Evolutionary conservation across 495 filamentous ascomycete genomes (phyloP), one percentile per base, ranked within the genome.

Genomic region (Penicillium riverlandense): DNA sequence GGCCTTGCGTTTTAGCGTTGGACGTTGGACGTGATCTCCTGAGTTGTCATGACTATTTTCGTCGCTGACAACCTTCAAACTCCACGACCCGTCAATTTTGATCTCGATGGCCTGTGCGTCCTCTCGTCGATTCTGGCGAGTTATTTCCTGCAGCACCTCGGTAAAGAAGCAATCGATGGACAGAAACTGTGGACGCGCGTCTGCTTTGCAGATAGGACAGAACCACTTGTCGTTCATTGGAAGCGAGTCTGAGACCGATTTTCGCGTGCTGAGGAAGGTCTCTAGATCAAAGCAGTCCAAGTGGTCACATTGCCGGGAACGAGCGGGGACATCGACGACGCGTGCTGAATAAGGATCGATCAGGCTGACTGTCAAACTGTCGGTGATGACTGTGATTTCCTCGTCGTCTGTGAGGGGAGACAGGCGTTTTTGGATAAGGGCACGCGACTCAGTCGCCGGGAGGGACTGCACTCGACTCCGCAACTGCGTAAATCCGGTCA

Each of bases 241-340:
- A 0, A 79, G 76, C 74, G 69, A 31, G 54, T 75, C 36, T 54
- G 66, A 45, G 52, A 53, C 44, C 58, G 67, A 47, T 60, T 63
- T 56, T 63, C 84, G 75, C 0, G 85, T 88, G 11, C 66, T 55
- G 10, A 96, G 73, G 66, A 85, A 95, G 0, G 78, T 88, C 22
- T 88, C 78, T 15, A 92, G 81, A 58, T 96, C 90, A 57, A 96
- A 95, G 58, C 87, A 94, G 61, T 95, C 87, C 31, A 79, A 64
- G 58, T 96, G 90, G 7, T 64, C 63, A 59, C 82, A 85, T 11
- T 36, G 37, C 7, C 49, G 63, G 11, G 86, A 79, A 12, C 89
- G 81, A 7, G 78, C 86, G 4, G 90, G 89, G 0, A 75, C 65
- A 3, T 76, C 65, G 55, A 84, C 89, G n/a, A 94, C 78, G 4